Evolutionary conservation across 2,329 filamentous ascomycete genomes (phyloP), one percentile per base, ranked within the genome.

Genomic region (Fusarium sp.): DNA sequence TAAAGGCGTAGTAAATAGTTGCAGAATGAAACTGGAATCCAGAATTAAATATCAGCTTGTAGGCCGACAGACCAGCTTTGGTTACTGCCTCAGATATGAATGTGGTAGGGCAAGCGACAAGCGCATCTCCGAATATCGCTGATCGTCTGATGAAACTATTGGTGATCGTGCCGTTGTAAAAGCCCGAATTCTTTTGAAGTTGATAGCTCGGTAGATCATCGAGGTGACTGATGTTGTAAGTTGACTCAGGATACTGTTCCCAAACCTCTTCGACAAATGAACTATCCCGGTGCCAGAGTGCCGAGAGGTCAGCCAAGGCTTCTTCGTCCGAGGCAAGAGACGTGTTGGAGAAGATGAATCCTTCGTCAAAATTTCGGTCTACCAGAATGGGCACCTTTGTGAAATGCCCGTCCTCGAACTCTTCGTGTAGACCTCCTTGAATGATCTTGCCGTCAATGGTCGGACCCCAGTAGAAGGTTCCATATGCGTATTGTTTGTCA

Each of bases 1-100:
- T 60, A 16, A 46, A 60, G 5, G 54, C 3, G 16, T 46, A 60
- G 8, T 54, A 36, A 16, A 16, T 50, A 7, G 57, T 60, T 34
- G 57, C 57, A 5, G 48, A 53, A 47, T 60, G 57, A 37, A 60
- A 53, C 31, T 60, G 57, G 16, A 54, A 60, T 28, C 57, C 57
- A 12, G 57, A 47, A 16, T 60, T 60, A 27, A 60, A 60, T 34
- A 60, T 36, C 18, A 54, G n/a, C 31, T 60, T 60, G 23, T 60
- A 60, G 1, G 50, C 47, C 8, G 57, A 31, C 8, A 39, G 6
- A 15, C 57, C 57, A 15, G 50, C 57, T 23, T 60, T 28, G 2
- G 48, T n/a, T 27, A 60, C 48, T 3, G 57, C 57, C 41, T 55
- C 15, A 12, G 57, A 30, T 11, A 60, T 47, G 18, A 39, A 55